Evolutionary conservation across 1,284 basidiomycete species (phyloP).

Genomic region (Quambalaria eucalypti): DNA sequence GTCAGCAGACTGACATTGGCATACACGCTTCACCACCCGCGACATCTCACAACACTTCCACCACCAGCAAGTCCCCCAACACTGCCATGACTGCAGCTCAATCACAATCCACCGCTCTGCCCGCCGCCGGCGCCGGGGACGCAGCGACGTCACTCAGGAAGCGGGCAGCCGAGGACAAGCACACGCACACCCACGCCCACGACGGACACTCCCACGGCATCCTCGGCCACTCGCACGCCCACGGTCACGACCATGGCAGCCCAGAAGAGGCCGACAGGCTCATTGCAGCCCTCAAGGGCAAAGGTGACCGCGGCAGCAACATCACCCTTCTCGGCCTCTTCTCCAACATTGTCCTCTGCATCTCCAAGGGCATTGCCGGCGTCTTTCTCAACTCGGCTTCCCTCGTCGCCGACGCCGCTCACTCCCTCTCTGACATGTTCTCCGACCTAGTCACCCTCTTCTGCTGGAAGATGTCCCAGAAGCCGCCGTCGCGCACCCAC

Average conservation of each 20-base stretch:
- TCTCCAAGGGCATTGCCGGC: slow-evolving; percentile 61
- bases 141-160: slow-evolving; percentile 1
- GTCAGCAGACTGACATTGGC: not conserved
- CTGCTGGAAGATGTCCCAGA: slow-evolving; percentile 78
- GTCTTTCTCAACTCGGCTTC: slow-evolving; percentile 65
- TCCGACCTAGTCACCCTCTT: slow-evolving; percentile 88
- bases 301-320: slow-evolving; percentile 43
- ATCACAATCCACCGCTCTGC: slow-evolving; percentile 10
- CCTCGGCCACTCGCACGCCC: slow-evolving; percentile 9
- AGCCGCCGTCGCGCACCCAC: slow-evolving; percentile 65
- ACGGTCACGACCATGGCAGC: slow-evolving; percentile 33
- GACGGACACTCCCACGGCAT: slow-evolving; percentile 9
- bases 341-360: slow-evolving; percentile 72
- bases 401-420: slow-evolving; percentile 86
- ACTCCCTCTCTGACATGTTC: slow-evolving; percentile 74
- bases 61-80: too few relatives aligned
- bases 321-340: slow-evolving; percentile 60
- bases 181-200: slow-evolving; percentile 7
- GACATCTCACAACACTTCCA: too few relatives aligned
- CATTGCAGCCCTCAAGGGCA: slow-evolving; percentile 39
- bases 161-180: slow-evolving; percentile 8
- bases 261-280: slow-evolving; percentile 46
- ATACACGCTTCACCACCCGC: too few relatives aligned
- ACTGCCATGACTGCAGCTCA: slow-evolving; percentile 8
- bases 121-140: slow-evolving; percentile 10